These are phyloP conservation scores for Zygoascus biomembranicola DNA, from an alignment of 805 yeast species.

Conservation along the genomic window DNA sequence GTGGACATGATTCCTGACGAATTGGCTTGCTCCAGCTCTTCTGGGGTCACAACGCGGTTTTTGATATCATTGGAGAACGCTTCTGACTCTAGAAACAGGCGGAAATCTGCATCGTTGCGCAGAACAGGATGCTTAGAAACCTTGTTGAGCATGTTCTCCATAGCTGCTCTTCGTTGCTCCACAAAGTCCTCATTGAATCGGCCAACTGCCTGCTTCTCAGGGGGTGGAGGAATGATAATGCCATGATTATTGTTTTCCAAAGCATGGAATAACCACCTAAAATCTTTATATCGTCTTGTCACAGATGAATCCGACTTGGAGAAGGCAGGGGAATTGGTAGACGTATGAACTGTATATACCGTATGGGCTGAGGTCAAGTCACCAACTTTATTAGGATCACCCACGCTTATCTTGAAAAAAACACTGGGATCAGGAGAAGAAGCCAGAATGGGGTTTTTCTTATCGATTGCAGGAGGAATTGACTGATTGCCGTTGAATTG, in stretches of 20 bases:
- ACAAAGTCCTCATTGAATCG: conserved; percentile 85
- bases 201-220: conserved; percentile 89
- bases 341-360: conserved; percentile 70
- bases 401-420: conserved; percentile 57
- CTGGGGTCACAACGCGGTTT: conserved; percentile 33
- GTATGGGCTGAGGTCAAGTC: conserved; percentile 85
- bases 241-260: conserved; percentile 85
- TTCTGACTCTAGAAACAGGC: conserved; percentile 67
- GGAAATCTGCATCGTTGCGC: conserved; percentile 66
- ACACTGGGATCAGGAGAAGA: not conserved
- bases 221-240: conserved; percentile 86
- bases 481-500: not conserved
- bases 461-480: not conserved
- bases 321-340: conserved; percentile 37
- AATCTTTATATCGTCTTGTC: conserved; percentile 81
- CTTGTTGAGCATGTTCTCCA: conserved; percentile 78
- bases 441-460: not conserved
- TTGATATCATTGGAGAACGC: conserved; percentile 62
- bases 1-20: conserved; percentile 56
- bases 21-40: conserved; percentile 18
- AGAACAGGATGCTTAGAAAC: conserved; percentile 50
- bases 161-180: conserved; percentile 72
- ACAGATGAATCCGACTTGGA: conserved; percentile 45
- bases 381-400: conserved; percentile 88
- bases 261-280: conserved; percentile 90